A percentile compares a stretch with the other conserved stretches of the same genome.
Conservation (phyloP, 306 rosid species). For the Quercus mongolica region DNA sequence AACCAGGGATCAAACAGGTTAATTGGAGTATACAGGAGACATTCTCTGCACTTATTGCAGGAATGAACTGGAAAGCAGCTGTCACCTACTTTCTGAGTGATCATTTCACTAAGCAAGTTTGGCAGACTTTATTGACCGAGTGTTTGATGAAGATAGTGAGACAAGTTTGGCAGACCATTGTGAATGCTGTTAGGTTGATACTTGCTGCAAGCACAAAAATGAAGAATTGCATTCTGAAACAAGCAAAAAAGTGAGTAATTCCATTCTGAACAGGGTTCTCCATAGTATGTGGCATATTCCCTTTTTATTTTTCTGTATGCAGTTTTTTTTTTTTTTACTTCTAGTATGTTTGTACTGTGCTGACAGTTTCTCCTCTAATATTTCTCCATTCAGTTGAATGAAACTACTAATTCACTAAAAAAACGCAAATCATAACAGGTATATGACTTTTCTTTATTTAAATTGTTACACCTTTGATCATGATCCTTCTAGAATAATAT, state of each 20-base stretch:
- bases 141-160: background rate
- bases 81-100: background rate
- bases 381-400: background rate
- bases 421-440: background rate
- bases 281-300: background rate
- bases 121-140: background rate
- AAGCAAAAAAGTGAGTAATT: background rate
- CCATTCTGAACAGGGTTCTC: background rate
- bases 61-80: background rate
- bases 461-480: background rate
- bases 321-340: background rate
- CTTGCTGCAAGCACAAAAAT: background rate
- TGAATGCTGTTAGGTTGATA: background rate
- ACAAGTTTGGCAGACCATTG: background rate
- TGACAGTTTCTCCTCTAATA: background rate
- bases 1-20: background rate
- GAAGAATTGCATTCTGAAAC: too few species aligned
- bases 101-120: background rate
- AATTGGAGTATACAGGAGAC: background rate
- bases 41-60: background rate
- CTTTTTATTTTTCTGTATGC: background rate
- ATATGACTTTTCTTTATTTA: background rate
- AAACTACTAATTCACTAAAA: background rate
- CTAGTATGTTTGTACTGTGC: background rate
- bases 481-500: background rate